Evolutionary conservation across 1,284 basidiomycete species (phyloP).

Genomic region (Cutaneotrichosporon cavernicola): DNA sequence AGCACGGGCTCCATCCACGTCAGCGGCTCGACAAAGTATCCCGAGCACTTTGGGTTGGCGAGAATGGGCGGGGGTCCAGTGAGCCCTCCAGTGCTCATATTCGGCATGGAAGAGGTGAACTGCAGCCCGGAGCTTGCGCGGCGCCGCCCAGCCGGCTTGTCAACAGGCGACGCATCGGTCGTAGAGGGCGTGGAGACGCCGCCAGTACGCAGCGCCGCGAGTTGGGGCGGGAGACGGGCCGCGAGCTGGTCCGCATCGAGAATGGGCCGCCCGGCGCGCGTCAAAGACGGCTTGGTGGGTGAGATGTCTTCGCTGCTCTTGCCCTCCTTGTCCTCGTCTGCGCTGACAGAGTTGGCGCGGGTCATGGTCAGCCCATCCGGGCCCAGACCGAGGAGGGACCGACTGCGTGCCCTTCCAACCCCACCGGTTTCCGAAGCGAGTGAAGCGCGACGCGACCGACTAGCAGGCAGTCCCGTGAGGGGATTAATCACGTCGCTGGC

Average conservation of each 20-base stretch:
- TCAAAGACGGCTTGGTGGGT: background rate
- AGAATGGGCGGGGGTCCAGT: constrained; percentile 64
- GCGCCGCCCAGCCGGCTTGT: background rate
- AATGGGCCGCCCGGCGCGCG: constrained; percentile 15
- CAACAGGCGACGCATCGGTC: background rate
- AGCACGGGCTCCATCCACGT: constrained; percentile 91
- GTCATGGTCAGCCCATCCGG: constrained; percentile 17
- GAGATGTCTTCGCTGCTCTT: background rate
- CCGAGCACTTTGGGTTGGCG: constrained; percentile 76
- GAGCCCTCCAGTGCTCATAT: background rate
- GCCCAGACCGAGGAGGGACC: constrained; percentile 4
- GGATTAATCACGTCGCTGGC: constrained; percentile 47
- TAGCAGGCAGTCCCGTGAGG: constrained; percentile 40
- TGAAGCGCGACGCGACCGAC: constrained; percentile 13
- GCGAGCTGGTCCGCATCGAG: constrained; percentile 41
- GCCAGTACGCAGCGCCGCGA: constrained; percentile 41
- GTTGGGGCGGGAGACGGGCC: constrained; percentile 45
- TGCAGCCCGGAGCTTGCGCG: constrained; percentile 9
- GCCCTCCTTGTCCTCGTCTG: constrained; percentile 8
- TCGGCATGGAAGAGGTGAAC: constrained; percentile 1
- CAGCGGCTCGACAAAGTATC: constrained; percentile 96
- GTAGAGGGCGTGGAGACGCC: background rate
- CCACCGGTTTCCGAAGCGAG: background rate
- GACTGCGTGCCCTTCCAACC: background rate
- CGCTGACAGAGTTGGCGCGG: constrained; percentile 6